These are phyloP conservation scores for Galerina marginata DNA, from an alignment of 768 basidiomycete genomes.

Conservation along the genomic window DNA sequence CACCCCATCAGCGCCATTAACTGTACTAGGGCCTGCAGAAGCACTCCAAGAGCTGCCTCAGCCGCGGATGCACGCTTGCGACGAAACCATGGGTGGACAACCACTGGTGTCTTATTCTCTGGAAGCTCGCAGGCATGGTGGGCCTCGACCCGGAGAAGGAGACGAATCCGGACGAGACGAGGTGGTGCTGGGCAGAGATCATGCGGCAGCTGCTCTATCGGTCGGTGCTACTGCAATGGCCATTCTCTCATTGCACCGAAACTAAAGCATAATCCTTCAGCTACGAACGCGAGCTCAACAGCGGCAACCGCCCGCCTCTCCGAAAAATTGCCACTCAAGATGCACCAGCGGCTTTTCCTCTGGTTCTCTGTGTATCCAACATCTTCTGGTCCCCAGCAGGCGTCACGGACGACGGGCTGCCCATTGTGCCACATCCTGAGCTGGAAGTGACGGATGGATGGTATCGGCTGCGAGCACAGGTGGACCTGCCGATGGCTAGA, in stretches of 20 bases:
- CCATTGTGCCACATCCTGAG: conserved; percentile 52
- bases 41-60: conserved; percentile 61
- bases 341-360: conserved; percentile 74
- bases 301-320: conserved; percentile 79
- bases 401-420: conserved; percentile 40
- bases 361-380: conserved; percentile 84
- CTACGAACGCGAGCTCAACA: conserved; percentile 87
- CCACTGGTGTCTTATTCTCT: conserved; percentile 88
- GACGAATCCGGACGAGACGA: conserved; percentile 44
- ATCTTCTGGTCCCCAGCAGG: conserved; percentile 59
- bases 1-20: conserved; percentile 21
- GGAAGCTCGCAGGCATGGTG: conserved; percentile 93
- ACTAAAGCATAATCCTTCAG: conserved; percentile 43
- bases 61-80: conserved; percentile 67
- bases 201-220: conserved; percentile 86
- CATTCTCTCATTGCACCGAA: not conserved
- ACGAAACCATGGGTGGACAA: conserved; percentile 88
- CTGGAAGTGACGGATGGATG: conserved; percentile 98
- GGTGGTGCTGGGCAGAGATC: conserved; percentile 87
- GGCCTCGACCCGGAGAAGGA: conserved; percentile 71
- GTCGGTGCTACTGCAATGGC: conserved; percentile 42
- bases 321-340: conserved; percentile 86
- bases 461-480: conserved; percentile 82
- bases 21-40: conserved; percentile 52
- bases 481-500: conserved; percentile 75